Conservation (phyloP, 1,284 basidiomycete genomes). For the Ceratobasidium sp. region DNA sequence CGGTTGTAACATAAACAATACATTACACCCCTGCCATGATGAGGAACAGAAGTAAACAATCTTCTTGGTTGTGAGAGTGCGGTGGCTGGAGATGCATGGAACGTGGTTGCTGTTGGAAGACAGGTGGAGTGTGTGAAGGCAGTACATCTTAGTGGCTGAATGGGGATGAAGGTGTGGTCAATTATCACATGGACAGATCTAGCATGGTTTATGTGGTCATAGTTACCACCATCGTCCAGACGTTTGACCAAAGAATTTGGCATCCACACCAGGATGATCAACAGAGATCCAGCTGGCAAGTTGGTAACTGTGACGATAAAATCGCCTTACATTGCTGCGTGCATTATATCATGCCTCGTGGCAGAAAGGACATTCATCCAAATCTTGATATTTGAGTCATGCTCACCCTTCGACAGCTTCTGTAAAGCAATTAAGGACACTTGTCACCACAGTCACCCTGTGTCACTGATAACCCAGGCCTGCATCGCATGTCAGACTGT, state of each 20-base stretch:
- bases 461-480: not conserved
- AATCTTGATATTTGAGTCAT: too few relatives aligned
- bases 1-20: not conserved
- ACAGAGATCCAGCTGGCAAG: not conserved
- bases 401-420: not conserved
- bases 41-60: not conserved
- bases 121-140: not conserved
- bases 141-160: not conserved
- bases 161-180: not conserved
- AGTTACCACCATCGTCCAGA: not conserved
- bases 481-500: not conserved
- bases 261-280: not conserved
- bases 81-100: constrained; percentile 4
- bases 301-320: not conserved
- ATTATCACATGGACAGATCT: not conserved
- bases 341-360: too few relatives aligned
- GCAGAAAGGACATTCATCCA: too few relatives aligned
- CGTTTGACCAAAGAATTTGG: not conserved
- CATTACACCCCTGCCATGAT: not conserved
- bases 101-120: not conserved
- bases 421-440: not conserved
- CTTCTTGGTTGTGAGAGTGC: not conserved
- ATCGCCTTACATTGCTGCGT: too few relatives aligned
- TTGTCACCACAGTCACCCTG: not conserved
- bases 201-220: not conserved